phyloP scores from a whole-genome alignment of 768 basidiomycete species.

The Kwoniella pini region DNA sequence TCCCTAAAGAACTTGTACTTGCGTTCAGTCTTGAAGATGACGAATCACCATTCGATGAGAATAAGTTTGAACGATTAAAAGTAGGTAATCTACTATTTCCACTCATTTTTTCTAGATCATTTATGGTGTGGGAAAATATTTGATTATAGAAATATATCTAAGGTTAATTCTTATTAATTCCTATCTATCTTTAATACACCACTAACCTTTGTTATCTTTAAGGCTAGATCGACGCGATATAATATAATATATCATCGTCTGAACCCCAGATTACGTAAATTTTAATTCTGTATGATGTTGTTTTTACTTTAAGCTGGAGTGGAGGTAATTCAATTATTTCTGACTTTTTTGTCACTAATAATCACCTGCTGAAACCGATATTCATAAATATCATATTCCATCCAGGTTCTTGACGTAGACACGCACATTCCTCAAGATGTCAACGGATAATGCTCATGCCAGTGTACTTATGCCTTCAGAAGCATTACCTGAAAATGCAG shows the following conservation, averaged over 20 bases:
- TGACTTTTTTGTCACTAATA: background rate
- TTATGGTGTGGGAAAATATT: constrained; percentile 1
- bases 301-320: too few relatives aligned
- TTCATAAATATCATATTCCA: too few relatives aligned
- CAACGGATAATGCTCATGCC: constrained; percentile 41
- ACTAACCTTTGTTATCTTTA: background rate
- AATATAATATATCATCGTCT: too few relatives aligned
- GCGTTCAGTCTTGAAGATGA: constrained; percentile 3
- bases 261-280: too few relatives aligned
- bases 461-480: constrained; percentile 51
- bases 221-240: background rate
- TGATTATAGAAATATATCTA: background rate
- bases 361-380: too few relatives aligned
- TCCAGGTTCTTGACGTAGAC: too few relatives aligned
- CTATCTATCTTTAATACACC: too few relatives aligned
- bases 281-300: too few relatives aligned
- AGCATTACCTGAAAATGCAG: constrained; percentile 40
- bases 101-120: background rate
- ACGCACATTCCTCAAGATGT: constrained; percentile 1
- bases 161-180: background rate
- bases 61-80: background rate
- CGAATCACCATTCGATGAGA: background rate
- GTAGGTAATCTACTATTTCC: constrained; percentile 1
- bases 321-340: background rate
- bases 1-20: constrained; percentile 11